Percentiles rank a stretch among this genome's conserved stretches.
Evolutionary conservation across 148 eudicot species (phyloP).

Genomic region (Euryodendron excelsum): DNA sequence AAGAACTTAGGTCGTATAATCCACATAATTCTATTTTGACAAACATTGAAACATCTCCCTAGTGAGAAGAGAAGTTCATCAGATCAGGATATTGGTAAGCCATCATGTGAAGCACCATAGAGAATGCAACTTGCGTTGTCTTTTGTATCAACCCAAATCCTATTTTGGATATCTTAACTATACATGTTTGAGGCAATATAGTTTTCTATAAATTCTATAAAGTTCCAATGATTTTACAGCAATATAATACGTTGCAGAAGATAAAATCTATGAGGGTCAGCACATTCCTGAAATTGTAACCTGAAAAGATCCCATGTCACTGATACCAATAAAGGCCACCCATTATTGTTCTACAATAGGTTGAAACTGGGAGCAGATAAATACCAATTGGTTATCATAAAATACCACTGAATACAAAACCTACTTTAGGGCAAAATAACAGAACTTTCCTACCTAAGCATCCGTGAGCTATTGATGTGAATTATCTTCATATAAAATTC

Average conservation of each 20-base stretch:
- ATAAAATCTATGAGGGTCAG: no score
- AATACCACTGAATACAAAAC: not conserved
- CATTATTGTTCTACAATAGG: no score
- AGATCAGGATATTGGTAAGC: not conserved
- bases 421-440: not conserved
- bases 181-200: no score
- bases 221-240: no score
- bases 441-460: not conserved
- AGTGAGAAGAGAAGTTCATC: not conserved
- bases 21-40: not conserved
- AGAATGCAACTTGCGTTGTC: not conserved
- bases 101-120: conserved; percentile 3
- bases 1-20: not conserved
- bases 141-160: not conserved
- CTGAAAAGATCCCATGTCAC: not conserved
- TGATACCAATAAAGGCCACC: not conserved
- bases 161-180: no score
- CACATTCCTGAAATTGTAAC: not conserved
- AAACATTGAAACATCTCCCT: no score
- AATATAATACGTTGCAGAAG: no score
- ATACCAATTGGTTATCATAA: not conserved
- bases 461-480: not conserved
- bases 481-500: not conserved
- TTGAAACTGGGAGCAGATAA: not conserved
- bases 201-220: no score